Conservation (phyloP, 306 rosid genomes). For the Nissolia schottii region DNA sequence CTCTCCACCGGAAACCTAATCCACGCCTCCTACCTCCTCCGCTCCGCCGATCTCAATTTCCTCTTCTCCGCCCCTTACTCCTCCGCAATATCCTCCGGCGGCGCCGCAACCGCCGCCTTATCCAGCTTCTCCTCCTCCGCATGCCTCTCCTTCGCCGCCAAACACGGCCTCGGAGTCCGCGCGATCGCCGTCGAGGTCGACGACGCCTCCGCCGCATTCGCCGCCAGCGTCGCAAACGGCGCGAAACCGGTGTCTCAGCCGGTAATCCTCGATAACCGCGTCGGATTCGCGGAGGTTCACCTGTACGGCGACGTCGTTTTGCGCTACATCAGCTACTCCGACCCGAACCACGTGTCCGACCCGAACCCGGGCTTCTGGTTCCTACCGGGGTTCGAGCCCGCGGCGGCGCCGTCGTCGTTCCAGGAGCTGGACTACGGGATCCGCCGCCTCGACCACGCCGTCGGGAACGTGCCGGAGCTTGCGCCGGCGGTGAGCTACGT, state of each 20-base stretch:
- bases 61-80: conserved; percentile 93
- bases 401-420: conserved; percentile 30
- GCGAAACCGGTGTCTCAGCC: conserved; percentile 50
- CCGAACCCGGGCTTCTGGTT: conserved; percentile 40
- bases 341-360: neutral
- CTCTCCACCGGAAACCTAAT: conserved; percentile 72
- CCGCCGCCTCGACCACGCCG: conserved; percentile 82
- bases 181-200: conserved; percentile 71
- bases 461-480: conserved; percentile 76
- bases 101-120: conserved; percentile 43
- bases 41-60: conserved; percentile 78
- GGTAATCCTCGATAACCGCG: conserved; percentile 38
- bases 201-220: conserved; percentile 62
- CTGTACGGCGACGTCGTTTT: conserved; percentile 90
- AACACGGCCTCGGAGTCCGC: conserved; percentile 82
- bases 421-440: conserved; percentile 63
- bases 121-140: conserved; percentile 55
- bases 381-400: conserved; percentile 64
- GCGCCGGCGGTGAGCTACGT: conserved; percentile 43
- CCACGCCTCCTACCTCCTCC: conserved; percentile 88
- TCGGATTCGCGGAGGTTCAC: conserved; percentile 50
- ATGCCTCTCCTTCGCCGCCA: conserved; percentile 47
- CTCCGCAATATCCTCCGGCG: conserved; percentile 36
- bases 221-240: conserved; percentile 54
- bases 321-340: conserved; percentile 64